phyloP scores from a whole-genome alignment of 495 filamentous ascomycete species.

The Neurospora africana region DNA sequence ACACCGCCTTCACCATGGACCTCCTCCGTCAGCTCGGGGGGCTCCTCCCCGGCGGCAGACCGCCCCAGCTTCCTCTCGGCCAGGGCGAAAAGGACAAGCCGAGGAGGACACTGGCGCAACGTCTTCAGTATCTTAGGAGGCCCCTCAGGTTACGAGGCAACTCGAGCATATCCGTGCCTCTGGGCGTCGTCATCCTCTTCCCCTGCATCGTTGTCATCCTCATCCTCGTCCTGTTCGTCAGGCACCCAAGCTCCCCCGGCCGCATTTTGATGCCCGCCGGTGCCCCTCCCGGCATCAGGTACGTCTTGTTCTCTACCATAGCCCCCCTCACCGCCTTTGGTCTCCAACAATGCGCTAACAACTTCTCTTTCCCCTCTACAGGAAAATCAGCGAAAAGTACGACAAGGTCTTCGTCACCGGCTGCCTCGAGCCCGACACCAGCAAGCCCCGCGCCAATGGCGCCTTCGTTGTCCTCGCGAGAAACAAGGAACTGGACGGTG shows the following conservation, averaged over 20 bases:
- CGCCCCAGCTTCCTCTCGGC: constrained; percentile 31
- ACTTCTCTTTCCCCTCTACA: constrained; percentile 24
- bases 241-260: constrained; percentile 74
- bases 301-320: constrained; percentile 12
- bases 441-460: constrained; percentile 66
- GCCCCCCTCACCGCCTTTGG: not conserved
- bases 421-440: constrained; percentile 63
- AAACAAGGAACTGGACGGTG: constrained; percentile 94
- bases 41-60: constrained; percentile 31
- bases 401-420: constrained; percentile 94
- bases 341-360: constrained; percentile 1
- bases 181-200: constrained; percentile 88
- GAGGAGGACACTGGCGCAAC: constrained; percentile 25
- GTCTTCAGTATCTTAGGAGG: constrained; percentile 75
- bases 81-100: constrained; percentile 34
- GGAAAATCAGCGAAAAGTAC: constrained; percentile 93
- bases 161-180: constrained; percentile 84
- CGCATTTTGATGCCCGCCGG: constrained; percentile 83
- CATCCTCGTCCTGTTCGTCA: constrained; percentile 81
- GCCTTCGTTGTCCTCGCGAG: constrained; percentile 92
- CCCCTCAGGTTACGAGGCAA: constrained; percentile 90
- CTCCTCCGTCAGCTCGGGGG: constrained; percentile 43
- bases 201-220: constrained; percentile 84
- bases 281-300: constrained; percentile 87
- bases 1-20: constrained; percentile 34